Base-by-base conservation (phyloP, 2,329 filamentous ascomycete genomes). In the Epichloe sylvatica region DNA sequence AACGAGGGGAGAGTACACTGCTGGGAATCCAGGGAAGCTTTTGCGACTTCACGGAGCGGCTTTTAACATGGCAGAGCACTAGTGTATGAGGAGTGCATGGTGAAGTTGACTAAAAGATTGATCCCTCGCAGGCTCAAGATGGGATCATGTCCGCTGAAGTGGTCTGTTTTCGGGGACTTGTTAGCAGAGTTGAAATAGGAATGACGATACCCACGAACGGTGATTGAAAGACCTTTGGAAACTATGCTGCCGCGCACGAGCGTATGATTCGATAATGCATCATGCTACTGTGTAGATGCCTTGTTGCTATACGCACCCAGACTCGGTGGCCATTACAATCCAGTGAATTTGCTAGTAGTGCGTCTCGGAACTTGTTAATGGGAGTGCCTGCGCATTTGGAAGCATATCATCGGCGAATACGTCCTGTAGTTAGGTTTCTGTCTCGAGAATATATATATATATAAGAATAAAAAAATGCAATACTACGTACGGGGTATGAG, bases 161-260 rank as follows among this genome's bases (percentile, higher is more conserved):
- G 19, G 25, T 21, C 19, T 12, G 45, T 21, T 21, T 3, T 21
- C 4, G 35, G 11, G 12, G 37, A 17, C 5, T 15, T 36, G 4
- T 7, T 7, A 36, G 33, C 35, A 35, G 25, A 34, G 45, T n/a
- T 15, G 34, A 21, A 47, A 47, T 39, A 34, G 38, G 17, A 40
- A 17, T 47, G 35, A 51, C 39, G 45, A 51, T 51, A 51, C 49
- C 49, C 45, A 51, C 39, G 45, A 47, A 38, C 2, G 9, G 35
- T 23, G 44, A 38, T 5, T 30, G 8, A 19, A 37, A 21, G 11
- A 17, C 15, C 11, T 8, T 45, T 8, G 42, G 2, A 21, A 36
- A 17, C 17, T 9, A 35, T 9, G 12, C 1, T 40, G 12, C 8
- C 8, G 17, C 17, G 17, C 33, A 13, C 17, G 30, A 30, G 30